These are phyloP conservation scores for Aspergillus thermomutatus DNA, from an alignment of 2,329 filamentous ascomycete species.

Conservation along the genomic window DNA sequence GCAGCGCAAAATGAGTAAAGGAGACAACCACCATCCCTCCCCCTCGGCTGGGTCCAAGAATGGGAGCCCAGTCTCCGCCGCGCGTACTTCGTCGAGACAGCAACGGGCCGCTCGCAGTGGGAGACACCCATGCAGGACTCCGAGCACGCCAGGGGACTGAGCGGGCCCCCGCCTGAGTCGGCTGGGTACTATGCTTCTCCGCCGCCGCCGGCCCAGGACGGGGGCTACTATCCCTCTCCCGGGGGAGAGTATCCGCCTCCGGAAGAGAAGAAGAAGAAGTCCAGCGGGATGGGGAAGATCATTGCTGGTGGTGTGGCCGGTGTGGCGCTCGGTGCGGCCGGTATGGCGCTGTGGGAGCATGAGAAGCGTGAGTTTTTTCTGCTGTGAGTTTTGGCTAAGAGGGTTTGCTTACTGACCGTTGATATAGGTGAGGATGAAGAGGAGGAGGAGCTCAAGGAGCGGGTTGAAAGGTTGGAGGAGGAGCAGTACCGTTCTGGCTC, in stretches of 20 bases:
- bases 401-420: not conserved
- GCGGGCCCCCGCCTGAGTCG: conserved; percentile 18
- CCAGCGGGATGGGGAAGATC: conserved; percentile 50
- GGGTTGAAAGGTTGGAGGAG: conserved; percentile 3
- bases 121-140: conserved; percentile 48
- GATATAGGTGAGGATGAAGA: conserved; percentile 2
- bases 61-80: conserved; percentile 61
- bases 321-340: conserved; percentile 54
- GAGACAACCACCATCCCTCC: conserved; percentile 53
- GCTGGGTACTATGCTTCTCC: conserved; percentile 22
- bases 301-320: conserved; percentile 57
- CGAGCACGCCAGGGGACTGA: conserved; percentile 21
- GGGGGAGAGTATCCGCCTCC: conserved; percentile 8
- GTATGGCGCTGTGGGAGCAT: conserved; percentile 56
- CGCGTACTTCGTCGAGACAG: conserved; percentile 63
- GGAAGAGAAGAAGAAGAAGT: conserved; percentile 34
- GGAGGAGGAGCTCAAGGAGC: conserved; percentile 3
- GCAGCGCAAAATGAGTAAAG: no score
- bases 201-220: conserved; percentile 12
- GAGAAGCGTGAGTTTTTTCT: conserved; percentile 49
- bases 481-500: not conserved
- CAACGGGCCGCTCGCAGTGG: conserved; percentile 63
- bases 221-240: conserved; percentile 14
- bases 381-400: not conserved
- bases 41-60: conserved; percentile 61